Conservation (phyloP, 768 basidiomycete genomes). For the Panaeolus papilionaceus region DNA sequence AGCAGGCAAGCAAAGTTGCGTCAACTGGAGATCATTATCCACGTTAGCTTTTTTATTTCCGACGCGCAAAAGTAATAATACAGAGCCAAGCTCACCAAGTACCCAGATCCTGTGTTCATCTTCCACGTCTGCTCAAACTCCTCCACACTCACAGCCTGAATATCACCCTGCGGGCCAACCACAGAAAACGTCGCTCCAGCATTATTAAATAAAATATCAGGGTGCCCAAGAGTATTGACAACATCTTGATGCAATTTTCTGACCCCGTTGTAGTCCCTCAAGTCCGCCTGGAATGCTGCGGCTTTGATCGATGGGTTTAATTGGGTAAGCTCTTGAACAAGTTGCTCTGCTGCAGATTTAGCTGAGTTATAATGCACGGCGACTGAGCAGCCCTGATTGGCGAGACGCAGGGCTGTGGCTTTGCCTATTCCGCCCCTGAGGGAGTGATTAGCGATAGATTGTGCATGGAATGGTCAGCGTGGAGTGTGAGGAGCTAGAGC, state of each 20-base stretch:
- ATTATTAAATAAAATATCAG: conserved; percentile 60
- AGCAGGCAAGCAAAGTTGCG: conserved; percentile 55
- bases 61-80: too few relatives aligned
- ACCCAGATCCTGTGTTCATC: conserved; percentile 52
- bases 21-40: conserved; percentile 38
- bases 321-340: conserved; percentile 43
- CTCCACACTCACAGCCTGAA: conserved; percentile 49
- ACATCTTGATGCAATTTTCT: conserved; percentile 49
- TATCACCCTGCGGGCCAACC: conserved; percentile 52
- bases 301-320: conserved; percentile 40
- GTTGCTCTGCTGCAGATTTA: conserved; percentile 40
- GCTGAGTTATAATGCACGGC: conserved; percentile 58
- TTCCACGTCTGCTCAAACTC: conserved; percentile 55
- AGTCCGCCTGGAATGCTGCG: conserved; percentile 53
- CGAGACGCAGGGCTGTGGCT: conserved; percentile 54
- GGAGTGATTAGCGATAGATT: not conserved
- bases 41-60: too few relatives aligned
- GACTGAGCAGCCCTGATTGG: conserved; percentile 49
- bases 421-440: conserved; percentile 58
- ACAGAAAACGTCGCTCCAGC: conserved; percentile 47
- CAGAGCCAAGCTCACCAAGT: conserved; percentile 41
- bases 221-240: conserved; percentile 49
- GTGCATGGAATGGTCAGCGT: not conserved
- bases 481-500: not conserved
- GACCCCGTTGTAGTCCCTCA: conserved; percentile 51